Evolutionary conservation across 768 basidiomycete species (phyloP), one percentile per base, ranked within the genome.

Genomic region (Cystobasidiopsis lactophilus): DNA sequence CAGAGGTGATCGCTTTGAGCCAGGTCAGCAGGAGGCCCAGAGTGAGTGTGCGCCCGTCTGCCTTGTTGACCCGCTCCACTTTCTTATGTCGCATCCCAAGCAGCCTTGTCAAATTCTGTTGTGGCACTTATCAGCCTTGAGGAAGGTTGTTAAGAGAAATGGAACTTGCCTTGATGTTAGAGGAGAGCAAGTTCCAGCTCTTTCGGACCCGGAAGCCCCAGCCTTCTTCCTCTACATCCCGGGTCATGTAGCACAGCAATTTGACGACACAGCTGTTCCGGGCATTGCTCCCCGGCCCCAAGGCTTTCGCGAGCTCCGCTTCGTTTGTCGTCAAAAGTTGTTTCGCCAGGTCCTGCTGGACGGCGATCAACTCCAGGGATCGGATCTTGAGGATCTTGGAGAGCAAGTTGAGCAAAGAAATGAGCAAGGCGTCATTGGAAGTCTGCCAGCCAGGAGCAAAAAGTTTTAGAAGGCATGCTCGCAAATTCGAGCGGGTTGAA

Each of bases 31-130:
- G 51, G 33, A 49, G 26, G 29, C n/a, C 31, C 7, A 57, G 33
- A 31, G 41, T 49, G n/a, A 57, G 43, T 16, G 54, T 40, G 14
- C 55, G 51, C 16, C 49, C 53, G 40, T 57, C 55, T 52, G 40
- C n/a, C 10, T 26, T 47, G 45, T n/a, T 47, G 23, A 4, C n/a
- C 21, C 14, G 14, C 16, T 30, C 7, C 5, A 11, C 30, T 23
- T 47, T 14, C 23, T 47, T 30, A 16, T 47, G 14, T 23, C 29
- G 9, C 10, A 18, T 9, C 14, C 24, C 23, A 47, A 31, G 24
- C 45, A 30, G 45, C 23, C 14, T 13, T 13, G 26, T 11, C 11
- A 29, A 11, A 27, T 23, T 47, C 18, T 26, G 29, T 13, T 5
- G 7, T 4, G 27, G 9, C 19, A 19, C 41, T 11, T 26, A 26